These are phyloP conservation scores for Endotrypanum monterogeii DNA, from an alignment of 208 protist genomes.

Conservation along the genomic window DNA sequence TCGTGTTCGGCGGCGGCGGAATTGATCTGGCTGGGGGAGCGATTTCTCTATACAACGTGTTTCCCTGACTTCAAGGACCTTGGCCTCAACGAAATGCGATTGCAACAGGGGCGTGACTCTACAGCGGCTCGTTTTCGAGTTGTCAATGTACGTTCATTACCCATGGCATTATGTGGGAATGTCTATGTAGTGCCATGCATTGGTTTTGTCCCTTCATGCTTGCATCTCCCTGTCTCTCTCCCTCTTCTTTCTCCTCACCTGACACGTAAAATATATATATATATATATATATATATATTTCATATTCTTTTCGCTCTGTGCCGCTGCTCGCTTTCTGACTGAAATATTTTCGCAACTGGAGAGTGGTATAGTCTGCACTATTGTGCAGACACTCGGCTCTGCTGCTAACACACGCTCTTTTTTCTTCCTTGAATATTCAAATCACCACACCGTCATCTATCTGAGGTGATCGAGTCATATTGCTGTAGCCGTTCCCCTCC, in stretches of 20 bases:
- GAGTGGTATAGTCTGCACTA: background rate
- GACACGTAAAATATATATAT: no score
- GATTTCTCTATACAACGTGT: background rate
- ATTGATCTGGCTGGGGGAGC: no score
- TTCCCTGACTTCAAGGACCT: background rate
- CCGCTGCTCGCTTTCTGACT: background rate
- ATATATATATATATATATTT: no score
- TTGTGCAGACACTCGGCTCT: background rate
- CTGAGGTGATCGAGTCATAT: background rate
- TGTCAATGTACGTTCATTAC: no score
- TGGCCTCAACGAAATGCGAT: background rate
- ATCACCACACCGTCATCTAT: background rate
- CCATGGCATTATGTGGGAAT: no score
- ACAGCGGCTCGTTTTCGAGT: background rate
- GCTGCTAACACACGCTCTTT: background rate
- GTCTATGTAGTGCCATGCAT: no score
- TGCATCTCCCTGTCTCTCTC: background rate
- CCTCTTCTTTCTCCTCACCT: background rate
- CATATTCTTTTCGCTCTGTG: background rate
- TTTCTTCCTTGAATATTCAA: background rate
- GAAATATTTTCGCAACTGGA: background rate
- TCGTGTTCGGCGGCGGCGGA: background rate
- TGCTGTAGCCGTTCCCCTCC: background rate
- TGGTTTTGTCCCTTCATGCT: no score
- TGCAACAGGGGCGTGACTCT: background rate